A percentile compares a stretch with the other conserved stretches of the same genome.
Conservation (phyloP, 495 filamentous ascomycete genomes). For the Penicillium coprophilum region DNA sequence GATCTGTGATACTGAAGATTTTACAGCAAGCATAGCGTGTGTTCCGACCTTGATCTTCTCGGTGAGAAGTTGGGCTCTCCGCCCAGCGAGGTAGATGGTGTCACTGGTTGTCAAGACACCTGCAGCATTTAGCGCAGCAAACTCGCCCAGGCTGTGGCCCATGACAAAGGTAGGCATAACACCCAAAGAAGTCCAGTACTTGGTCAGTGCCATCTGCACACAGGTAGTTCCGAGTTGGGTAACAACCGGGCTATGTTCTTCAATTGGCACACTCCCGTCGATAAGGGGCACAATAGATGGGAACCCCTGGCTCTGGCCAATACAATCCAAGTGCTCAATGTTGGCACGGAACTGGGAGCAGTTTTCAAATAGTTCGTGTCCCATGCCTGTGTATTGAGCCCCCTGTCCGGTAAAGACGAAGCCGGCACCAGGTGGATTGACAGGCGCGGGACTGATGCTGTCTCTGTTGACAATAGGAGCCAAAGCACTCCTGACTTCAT, state of each 20-base stretch:
- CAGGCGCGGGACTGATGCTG: constrained; percentile 29
- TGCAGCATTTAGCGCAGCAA: constrained; percentile 78
- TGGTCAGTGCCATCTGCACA: constrained; percentile 82
- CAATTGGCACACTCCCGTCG: constrained; percentile 41
- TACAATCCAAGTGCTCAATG: constrained; percentile 68
- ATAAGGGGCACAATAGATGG: constrained; percentile 66
- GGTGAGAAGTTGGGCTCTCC: constrained; percentile 72
- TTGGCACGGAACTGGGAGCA: constrained; percentile 65
- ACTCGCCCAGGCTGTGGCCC: constrained; percentile 87
- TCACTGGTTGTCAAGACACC: constrained; percentile 78
- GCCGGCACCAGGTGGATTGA: constrained; percentile 51
- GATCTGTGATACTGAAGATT: constrained; percentile 37
- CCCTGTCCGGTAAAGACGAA: constrained; percentile 61
- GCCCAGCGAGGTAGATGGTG: constrained; percentile 77
- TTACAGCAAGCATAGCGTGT: constrained; percentile 60
- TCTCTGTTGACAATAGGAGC: constrained; percentile 28
- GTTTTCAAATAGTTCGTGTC: constrained; percentile 66
- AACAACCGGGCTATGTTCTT: constrained; percentile 67
- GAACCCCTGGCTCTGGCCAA: constrained; percentile 68
- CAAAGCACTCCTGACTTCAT: constrained; percentile 34
- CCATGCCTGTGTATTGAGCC: constrained; percentile 60
- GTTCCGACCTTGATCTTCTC: constrained; percentile 68
- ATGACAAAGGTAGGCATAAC: constrained; percentile 73
- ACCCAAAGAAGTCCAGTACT: constrained; percentile 78
- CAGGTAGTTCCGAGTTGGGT: constrained; percentile 76